phyloP scores from a whole-genome alignment of 352 stramenopile species.

The Pythium myriotylum region DNA sequence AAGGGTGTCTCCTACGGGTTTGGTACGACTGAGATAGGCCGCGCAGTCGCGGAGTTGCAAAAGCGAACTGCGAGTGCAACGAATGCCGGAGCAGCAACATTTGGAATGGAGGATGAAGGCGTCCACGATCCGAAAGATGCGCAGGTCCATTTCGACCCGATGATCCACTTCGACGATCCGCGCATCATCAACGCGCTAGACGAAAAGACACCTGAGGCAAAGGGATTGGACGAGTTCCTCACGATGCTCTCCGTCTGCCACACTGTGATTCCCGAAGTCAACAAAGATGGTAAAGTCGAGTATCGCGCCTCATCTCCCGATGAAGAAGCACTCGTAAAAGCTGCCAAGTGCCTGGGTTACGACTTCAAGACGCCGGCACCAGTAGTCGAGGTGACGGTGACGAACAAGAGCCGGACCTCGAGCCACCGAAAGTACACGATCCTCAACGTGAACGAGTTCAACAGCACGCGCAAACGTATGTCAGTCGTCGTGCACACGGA shows the following conservation, averaged over 20 bases:
- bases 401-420: slow-evolving; percentile 40
- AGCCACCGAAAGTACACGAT: slow-evolving; percentile 53
- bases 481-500: slow-evolving; percentile 90
- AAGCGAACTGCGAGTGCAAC: slow-evolving; percentile 16
- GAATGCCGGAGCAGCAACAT: background rate
- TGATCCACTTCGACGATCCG: slow-evolving; percentile 76
- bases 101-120: slow-evolving; percentile 17
- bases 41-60: slow-evolving; percentile 52
- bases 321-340: slow-evolving; percentile 93
- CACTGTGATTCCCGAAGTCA: slow-evolving; percentile 73
- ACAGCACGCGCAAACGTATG: slow-evolving; percentile 97
- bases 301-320: slow-evolving; percentile 93
- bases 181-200: slow-evolving; percentile 53
- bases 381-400: slow-evolving; percentile 53
- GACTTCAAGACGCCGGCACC: slow-evolving; percentile 77
- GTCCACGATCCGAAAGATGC: slow-evolving; percentile 48
- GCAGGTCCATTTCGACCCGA: slow-evolving; percentile 61
- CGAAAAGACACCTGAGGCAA: slow-evolving; percentile 21
- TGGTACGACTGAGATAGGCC: slow-evolving; percentile 78
- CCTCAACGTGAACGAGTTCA: slow-evolving; percentile 86
- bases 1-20: slow-evolving; percentile 83
- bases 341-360: slow-evolving; percentile 76
- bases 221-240: slow-evolving; percentile 68
- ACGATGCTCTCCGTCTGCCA: slow-evolving; percentile 74
- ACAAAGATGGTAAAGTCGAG: slow-evolving; percentile 46